Percentiles rank a stretch among this genome's conserved stretches.
These are phyloP conservation scores for Boletellus ananiceps DNA, from an alignment of 768 basidiomycete genomes.

Conservation along the genomic window DNA sequence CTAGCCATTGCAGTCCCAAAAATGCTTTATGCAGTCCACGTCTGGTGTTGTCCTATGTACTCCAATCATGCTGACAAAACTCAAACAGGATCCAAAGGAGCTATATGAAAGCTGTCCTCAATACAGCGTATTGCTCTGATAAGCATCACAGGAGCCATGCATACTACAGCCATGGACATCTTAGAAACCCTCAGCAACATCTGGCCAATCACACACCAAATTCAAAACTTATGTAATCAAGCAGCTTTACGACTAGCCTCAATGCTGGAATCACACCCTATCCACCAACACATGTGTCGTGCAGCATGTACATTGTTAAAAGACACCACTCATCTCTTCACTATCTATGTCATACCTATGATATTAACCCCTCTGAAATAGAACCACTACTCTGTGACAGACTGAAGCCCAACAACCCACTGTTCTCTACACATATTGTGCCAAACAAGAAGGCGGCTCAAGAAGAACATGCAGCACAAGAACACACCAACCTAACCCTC, in stretches of 20 bases:
- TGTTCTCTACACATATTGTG: not conserved
- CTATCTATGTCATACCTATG: not conserved
- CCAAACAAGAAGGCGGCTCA: not conserved
- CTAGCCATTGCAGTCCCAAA: no score
- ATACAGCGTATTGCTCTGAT: no score
- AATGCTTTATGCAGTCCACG: no score
- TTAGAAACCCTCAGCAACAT: not conserved
- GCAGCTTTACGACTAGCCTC: not conserved
- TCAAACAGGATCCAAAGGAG: no score
- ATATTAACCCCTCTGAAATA: not conserved
- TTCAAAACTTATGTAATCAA: not conserved
- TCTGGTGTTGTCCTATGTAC: no score
- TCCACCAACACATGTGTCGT: no score
- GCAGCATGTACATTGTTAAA: no score
- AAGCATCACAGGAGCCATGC: not conserved
- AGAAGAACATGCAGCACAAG: not conserved
- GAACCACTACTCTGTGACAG: not conserved
- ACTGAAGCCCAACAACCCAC: not conserved
- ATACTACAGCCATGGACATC: not conserved
- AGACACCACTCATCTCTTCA: not conserved
- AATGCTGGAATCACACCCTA: not conserved
- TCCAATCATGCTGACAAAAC: no score
- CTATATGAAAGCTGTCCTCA: no score
- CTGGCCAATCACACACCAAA: not conserved
- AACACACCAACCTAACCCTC: not conserved